Base-by-base conservation (phyloP, 2,329 filamentous ascomycete species). In the Cladophialophora chaetospira region DNA sequence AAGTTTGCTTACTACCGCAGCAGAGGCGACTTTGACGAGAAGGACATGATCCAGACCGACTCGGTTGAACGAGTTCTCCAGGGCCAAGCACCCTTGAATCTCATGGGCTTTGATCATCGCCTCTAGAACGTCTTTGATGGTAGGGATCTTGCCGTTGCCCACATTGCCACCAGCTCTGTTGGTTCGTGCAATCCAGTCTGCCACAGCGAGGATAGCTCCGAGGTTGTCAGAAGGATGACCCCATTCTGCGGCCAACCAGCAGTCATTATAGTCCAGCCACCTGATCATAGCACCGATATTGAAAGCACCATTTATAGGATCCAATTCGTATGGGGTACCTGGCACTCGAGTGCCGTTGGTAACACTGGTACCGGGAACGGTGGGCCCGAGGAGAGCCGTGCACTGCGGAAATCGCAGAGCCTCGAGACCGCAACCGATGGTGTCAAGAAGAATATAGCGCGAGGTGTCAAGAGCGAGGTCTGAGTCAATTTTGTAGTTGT, bases 261-360 rank as follows among this genome's bases (percentile, higher is more conserved):
- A 97, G 83, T 99, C 94, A 75, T 99, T 99, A 84, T 97, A 99
- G 80, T 99, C 94, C 69, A 99, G 85, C 94, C 94, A 99, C 72
- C 94, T 85, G 79, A 99, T 96, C 88, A 96, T 96, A 69, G 94
- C 89, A 68, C 94, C 94, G 68, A 99, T 97, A 82, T 97, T 97
- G 85, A 99, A 97, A 63, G 94, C 94, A 62, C 88, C 94, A 69
- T 93, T 93, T 72, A 97, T 86, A 35, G 94, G 94, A 73, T 97
- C 94, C 67, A 99, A 86, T 77, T 95, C 88, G 79, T 93, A 97
- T 66, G 88, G 85, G 28, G 94, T 97, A 64, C 94, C 94, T 36
- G 89, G 90, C 42, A 99, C 90, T 72, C 87, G 90, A 68, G 91
- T 88, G 65, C 94, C 94, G 71, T 96, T 92, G 71, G 94, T 93